Base-by-base conservation (phyloP, 2,329 filamentous ascomycete species). In the Drechslerella dactyloides region DNA sequence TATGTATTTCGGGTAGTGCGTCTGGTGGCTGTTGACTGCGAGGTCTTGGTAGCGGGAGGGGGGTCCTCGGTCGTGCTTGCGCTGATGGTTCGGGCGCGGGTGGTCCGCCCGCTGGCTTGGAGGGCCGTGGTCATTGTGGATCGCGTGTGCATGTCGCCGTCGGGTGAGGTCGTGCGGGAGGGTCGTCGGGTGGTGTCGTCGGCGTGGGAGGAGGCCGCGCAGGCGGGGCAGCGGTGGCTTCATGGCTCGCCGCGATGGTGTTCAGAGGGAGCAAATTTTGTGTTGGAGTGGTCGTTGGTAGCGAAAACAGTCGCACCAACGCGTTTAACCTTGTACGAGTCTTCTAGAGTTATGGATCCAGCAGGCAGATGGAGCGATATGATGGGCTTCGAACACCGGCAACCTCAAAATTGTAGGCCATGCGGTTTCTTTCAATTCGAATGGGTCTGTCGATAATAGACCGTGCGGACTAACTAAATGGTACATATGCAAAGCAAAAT, bases 321-420 rank as follows among this genome's bases (percentile, higher is more conserved):
- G 21, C 17, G 19, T 54, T n/a, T 19, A n/a, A 35, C 17, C n/a
- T 23, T 7, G 35, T 6, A 53, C n/a, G 19, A 7, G 19, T 53
- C 24, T 30, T 17, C 30, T 10, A 5, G 24, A 24, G 33, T 24
- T 21, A 17, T 21, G 33, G 10, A 13, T 15, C 27, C 24, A 23
- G 13, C n/a, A n/a, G n/a, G n/a, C n/a, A n/a, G n/a, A n/a, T n/a
- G n/a, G n/a, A n/a, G n/a, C n/a, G n/a, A n/a, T n/a, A n/a, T n/a
- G n/a, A 56, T 19, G 46, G 55, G 46, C 48, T 51, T 60, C 58
- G 54, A 70, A 70, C 21, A 72, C 68, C 68, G 68, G 42, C 68
- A 65, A 72, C 68, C 68, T 72, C 68, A 65, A 57, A 72, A 56
- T 70, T 72, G 68, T 72, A 72, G 68, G 68, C 68, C 50, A 60